Conservation (phyloP, 2,329 filamentous ascomycete genomes). For the Colletotrichum sp. region DNA sequence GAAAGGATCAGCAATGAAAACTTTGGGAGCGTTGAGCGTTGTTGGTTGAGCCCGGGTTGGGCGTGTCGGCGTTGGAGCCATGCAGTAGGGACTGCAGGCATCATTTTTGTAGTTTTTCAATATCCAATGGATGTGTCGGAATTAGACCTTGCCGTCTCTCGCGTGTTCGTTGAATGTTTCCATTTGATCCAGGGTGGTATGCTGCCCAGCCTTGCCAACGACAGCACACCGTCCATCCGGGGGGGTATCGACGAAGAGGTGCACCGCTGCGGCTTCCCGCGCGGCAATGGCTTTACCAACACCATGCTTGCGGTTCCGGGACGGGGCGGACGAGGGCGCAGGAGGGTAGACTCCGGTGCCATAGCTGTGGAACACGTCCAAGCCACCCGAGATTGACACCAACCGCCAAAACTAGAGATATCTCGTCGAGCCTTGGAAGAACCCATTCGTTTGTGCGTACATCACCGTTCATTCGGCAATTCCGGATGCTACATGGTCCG, state of each 20-base stretch:
- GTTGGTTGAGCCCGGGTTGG: slow-evolving; percentile 4
- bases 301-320: neutral
- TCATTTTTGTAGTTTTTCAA: slow-evolving; percentile 18
- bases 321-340: neutral
- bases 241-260: no score
- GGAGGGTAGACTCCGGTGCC: neutral
- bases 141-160: neutral
- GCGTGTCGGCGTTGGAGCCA: slow-evolving; percentile 18
- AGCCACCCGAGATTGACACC: neutral
- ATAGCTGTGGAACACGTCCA: neutral
- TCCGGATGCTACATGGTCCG: neutral
- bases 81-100: slow-evolving; percentile 13
- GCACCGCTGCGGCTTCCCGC: neutral
- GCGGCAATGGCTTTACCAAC: neutral
- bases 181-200: neutral
- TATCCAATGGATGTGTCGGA: slow-evolving; percentile 17
- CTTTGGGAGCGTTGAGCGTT: slow-evolving; percentile 19
- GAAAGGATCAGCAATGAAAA: slow-evolving; percentile 18
- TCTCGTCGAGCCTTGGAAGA: neutral
- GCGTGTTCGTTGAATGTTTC: neutral
- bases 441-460: neutral
- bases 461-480: neutral
- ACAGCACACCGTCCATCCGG: neutral
- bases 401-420: neutral
- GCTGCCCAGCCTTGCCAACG: neutral